phyloP scores from a whole-genome alignment of 495 filamentous ascomycete genomes.

The Pyrenopolyporus hunteri region DNA sequence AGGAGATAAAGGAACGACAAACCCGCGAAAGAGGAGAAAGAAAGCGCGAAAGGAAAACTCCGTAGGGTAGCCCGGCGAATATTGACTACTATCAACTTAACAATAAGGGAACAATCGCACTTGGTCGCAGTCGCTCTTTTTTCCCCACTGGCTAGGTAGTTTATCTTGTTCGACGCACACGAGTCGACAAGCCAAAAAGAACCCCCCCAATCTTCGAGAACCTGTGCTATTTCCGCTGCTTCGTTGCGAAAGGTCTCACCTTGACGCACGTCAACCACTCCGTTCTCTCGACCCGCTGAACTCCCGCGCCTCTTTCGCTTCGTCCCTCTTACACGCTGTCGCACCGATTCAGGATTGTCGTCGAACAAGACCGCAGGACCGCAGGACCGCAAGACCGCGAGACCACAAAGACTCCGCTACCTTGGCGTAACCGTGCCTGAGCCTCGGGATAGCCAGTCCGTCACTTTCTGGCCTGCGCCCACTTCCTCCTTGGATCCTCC shows the following conservation, averaged over 20 bases:
- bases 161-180: slow-evolving; percentile 17
- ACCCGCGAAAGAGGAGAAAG: slow-evolving; percentile 31
- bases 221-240: slow-evolving; percentile 9
- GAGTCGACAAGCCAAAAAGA: slow-evolving; percentile 4
- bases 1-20: slow-evolving; percentile 31
- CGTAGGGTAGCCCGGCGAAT: slow-evolving; percentile 7
- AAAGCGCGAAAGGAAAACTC: slow-evolving; percentile 16
- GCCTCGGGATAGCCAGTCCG: slow-evolving; percentile 37
- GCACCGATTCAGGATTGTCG: slow-evolving; percentile 42
- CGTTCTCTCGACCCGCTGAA: slow-evolving; percentile 22
- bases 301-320: slow-evolving; percentile 25
- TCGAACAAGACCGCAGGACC: slow-evolving; percentile 40
- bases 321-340: slow-evolving; percentile 34
- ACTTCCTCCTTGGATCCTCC: slow-evolving; percentile 28
- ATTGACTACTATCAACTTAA: slow-evolving; percentile 14
- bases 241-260: slow-evolving; percentile 40
- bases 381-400: too few relatives aligned
- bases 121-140: background rate
- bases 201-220: slow-evolving; percentile 21
- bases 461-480: slow-evolving; percentile 38
- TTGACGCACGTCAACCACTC: slow-evolving; percentile 33
- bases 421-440: slow-evolving; percentile 42
- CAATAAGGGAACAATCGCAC: slow-evolving; percentile 18
- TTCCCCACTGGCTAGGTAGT: background rate
- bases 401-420: slow-evolving; percentile 37